phyloP scores from a whole-genome alignment of 1,284 basidiomycete genomes.

The Microbotryum silenes-acaulis region DNA sequence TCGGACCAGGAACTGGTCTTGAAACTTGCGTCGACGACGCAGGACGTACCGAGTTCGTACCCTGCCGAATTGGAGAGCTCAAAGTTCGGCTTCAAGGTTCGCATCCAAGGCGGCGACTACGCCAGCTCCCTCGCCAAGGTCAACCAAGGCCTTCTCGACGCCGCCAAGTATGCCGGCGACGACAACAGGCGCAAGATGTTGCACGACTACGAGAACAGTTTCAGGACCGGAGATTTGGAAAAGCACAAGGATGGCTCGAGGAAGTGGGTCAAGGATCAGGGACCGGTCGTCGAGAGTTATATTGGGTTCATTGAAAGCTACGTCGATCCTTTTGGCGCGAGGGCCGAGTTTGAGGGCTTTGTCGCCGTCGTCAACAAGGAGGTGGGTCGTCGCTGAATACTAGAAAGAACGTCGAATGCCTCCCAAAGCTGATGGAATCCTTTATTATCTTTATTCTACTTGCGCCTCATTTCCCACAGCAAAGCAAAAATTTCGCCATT shows the following conservation, averaged over 20 bases:
- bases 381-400: neutral
- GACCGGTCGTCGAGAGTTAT: conserved; percentile 78
- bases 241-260: conserved; percentile 66
- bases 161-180: conserved; percentile 53
- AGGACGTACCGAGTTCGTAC: conserved; percentile 44
- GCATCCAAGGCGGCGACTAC: conserved; percentile 56
- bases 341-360: conserved; percentile 82
- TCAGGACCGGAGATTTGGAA: conserved; percentile 65
- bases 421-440: neutral
- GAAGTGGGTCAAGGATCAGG: conserved; percentile 75
- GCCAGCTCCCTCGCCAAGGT: conserved; percentile 49
- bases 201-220: conserved; percentile 64
- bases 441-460: neutral
- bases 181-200: conserved; percentile 65
- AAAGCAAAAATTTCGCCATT: conserved; percentile 68
- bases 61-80: conserved; percentile 43
- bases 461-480: conserved; percentile 45
- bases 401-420: too few species aligned
- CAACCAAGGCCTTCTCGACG: conserved; percentile 55
- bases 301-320: conserved; percentile 61
- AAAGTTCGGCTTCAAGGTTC: conserved; percentile 52
- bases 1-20: conserved; percentile 52
- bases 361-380: conserved; percentile 59
- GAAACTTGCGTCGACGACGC: conserved; percentile 59
- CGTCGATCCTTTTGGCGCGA: conserved; percentile 55